A percentile compares a stretch with the other conserved stretches of the same genome.
phyloP scores from a whole-genome alignment of 208 protist genomes.

The Wallacemonas sp. region DNA sequence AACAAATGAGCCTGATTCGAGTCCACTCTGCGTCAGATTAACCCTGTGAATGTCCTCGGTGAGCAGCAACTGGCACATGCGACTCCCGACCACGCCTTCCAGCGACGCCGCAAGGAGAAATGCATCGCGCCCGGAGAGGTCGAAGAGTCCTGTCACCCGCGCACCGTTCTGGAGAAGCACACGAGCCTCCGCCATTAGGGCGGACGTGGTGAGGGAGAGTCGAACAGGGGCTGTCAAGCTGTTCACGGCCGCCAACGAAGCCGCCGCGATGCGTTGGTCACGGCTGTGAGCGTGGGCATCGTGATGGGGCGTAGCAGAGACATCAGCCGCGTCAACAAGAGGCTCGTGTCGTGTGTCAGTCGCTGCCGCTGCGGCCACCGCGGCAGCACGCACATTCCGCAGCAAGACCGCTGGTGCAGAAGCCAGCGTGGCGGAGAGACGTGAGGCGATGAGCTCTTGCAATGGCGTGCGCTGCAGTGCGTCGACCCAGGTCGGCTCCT shows the following conservation, averaged over 20 bases:
- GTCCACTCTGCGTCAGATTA: too few relatives aligned
- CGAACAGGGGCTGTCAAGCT: neutral
- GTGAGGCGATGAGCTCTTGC: slow-evolving; percentile 48
- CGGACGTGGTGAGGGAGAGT: neutral
- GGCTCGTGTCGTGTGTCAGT: too few relatives aligned
- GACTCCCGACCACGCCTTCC: slow-evolving; percentile 12
- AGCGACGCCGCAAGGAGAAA: slow-evolving; percentile 65
- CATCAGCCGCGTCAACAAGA: neutral
- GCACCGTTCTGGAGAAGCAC: slow-evolving; percentile 59
- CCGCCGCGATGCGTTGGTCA: slow-evolving; percentile 5
- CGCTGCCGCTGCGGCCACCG: neutral
- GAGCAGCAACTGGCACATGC: slow-evolving; percentile 14
- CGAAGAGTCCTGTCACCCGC: slow-evolving; percentile 54
- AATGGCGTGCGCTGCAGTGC: slow-evolving; percentile 54
- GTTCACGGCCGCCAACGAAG: neutral
- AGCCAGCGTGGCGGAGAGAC: neutral
- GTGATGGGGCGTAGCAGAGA: neutral
- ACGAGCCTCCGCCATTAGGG: slow-evolving; percentile 22
- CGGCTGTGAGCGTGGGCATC: neutral
- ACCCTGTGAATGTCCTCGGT: neutral
- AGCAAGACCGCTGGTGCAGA: neutral
- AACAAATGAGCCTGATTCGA: too few relatives aligned
- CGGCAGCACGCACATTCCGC: neutral
- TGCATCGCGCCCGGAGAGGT: slow-evolving; percentile 62
- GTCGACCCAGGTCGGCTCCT: slow-evolving; percentile 57